Conservation (phyloP, 805 yeast species). For the Tetrapisispora namnaoensis region DNA sequence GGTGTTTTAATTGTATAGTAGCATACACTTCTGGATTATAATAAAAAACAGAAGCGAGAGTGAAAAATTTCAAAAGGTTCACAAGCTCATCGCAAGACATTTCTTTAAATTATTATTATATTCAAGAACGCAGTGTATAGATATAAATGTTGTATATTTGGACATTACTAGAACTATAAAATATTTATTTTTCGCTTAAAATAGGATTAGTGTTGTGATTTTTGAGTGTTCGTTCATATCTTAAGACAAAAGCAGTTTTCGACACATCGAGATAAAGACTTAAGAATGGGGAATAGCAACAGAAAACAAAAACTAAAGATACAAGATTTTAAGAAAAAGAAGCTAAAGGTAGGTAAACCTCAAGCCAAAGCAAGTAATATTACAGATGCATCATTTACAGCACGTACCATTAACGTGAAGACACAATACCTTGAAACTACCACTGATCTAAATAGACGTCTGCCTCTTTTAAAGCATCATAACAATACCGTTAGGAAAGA, state of each 20-base stretch:
- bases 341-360: constrained; percentile 81
- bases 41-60: not conserved
- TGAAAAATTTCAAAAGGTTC: constrained; percentile 3
- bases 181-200: no score
- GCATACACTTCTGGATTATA: not conserved
- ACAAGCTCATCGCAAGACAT: constrained; percentile 12
- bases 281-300: constrained; percentile 25
- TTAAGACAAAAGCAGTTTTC: no score
- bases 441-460: constrained; percentile 47
- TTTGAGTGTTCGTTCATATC: no score
- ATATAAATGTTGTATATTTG: no score
- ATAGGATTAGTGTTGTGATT: no score
- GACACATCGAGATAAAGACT: not conserved
- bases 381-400: constrained; percentile 78
- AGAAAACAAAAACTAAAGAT: constrained; percentile 32
- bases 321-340: constrained; percentile 48
- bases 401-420: constrained; percentile 37
- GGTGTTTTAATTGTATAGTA: no score
- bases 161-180: no score
- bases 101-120: constrained; percentile 3
- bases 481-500: constrained; percentile 62
- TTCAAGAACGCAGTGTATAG: not conserved
- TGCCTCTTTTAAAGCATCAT: constrained; percentile 69
- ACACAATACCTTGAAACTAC: constrained; percentile 24
- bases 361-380: constrained; percentile 59